Percentiles rank a stretch among this genome's conserved stretches.
Evolutionary conservation across 805 yeast species (phyloP).

Genomic region (Kazachstania taianensis): DNA sequence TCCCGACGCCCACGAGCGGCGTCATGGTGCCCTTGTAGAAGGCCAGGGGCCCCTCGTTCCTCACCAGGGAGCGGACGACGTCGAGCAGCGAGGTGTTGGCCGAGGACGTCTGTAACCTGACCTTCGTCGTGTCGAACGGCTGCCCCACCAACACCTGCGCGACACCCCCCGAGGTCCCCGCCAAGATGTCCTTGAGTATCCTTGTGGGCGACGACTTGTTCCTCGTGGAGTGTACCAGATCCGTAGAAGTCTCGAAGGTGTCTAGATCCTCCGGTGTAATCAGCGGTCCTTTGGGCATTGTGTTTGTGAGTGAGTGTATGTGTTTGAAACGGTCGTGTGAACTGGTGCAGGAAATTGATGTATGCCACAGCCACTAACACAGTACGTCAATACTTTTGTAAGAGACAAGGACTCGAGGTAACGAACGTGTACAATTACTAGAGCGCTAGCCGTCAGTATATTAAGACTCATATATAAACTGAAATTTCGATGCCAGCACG

Average conservation of each 20-base stretch:
- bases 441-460: too few species aligned
- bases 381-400: too few species aligned
- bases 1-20: slow-evolving; percentile 93
- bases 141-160: slow-evolving; percentile 95
- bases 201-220: slow-evolving; percentile 6
- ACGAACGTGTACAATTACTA: too few species aligned
- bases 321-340: too few species aligned
- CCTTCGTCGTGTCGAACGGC: slow-evolving; percentile 93
- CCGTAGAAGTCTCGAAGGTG: slow-evolving; percentile 4
- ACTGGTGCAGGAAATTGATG: too few species aligned
- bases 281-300: slow-evolving; percentile 6
- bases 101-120: slow-evolving; percentile 78
- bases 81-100: slow-evolving; percentile 64
- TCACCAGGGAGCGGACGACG: slow-evolving; percentile 59
- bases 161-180: slow-evolving; percentile 92
- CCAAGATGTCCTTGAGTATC: slow-evolving; percentile 59
- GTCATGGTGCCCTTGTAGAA: slow-evolving; percentile 92
- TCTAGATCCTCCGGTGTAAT: slow-evolving; percentile 9
- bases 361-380: too few species aligned
- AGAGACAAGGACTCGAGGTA: too few species aligned
- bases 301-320: neutral
- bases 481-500: too few species aligned
- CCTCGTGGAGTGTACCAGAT: neutral
- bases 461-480: too few species aligned
- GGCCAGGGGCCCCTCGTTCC: slow-evolving; percentile 75